Conservation (phyloP, 495 filamentous ascomycete species). For the Clavariopsis aquatica region DNA sequence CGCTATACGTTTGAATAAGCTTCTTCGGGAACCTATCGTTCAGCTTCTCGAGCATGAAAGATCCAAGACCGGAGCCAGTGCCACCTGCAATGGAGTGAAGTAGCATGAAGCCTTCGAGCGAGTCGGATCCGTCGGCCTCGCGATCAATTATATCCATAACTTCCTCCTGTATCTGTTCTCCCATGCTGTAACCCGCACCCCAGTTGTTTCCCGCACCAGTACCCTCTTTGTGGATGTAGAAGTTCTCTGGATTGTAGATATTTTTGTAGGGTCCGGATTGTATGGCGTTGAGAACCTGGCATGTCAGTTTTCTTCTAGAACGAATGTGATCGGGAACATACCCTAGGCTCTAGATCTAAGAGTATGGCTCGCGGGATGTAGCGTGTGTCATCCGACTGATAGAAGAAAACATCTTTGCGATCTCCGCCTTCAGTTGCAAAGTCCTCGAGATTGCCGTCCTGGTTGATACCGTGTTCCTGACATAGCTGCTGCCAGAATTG, state of each 20-base stretch:
- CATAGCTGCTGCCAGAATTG: slow-evolving; percentile 98
- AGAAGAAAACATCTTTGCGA: slow-evolving; percentile 99
- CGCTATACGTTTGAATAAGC: slow-evolving; percentile 97
- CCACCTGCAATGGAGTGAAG: slow-evolving; percentile 97
- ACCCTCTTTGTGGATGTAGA: slow-evolving; percentile 89
- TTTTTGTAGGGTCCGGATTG: slow-evolving; percentile 92
- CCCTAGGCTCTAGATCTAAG: slow-evolving; percentile 89
- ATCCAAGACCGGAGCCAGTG: slow-evolving; percentile 91
- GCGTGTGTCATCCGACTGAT: slow-evolving; percentile 96
- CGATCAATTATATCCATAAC: slow-evolving; percentile 99
- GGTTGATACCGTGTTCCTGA: slow-evolving; percentile 95
- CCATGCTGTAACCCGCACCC: slow-evolving; percentile 92
- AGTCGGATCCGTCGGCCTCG: slow-evolving; percentile 96
- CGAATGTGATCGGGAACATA: not conserved
- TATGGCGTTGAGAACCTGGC: slow-evolving; percentile 73
- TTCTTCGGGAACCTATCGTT: slow-evolving; percentile 99
- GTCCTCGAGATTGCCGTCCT: slow-evolving; percentile 93
- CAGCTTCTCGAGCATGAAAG: slow-evolving; percentile 91
- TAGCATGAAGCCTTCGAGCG: slow-evolving; percentile 97
- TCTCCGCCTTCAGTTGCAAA: slow-evolving; percentile 96
- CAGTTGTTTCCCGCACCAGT: slow-evolving; percentile 96
- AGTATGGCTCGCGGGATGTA: slow-evolving; percentile 97
- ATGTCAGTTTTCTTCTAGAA: not conserved
- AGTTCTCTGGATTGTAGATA: slow-evolving; percentile 99
- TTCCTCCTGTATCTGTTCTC: slow-evolving; percentile 89